Base-by-base conservation (phyloP, 805 yeast species). In the Starmera caribaea region DNA sequence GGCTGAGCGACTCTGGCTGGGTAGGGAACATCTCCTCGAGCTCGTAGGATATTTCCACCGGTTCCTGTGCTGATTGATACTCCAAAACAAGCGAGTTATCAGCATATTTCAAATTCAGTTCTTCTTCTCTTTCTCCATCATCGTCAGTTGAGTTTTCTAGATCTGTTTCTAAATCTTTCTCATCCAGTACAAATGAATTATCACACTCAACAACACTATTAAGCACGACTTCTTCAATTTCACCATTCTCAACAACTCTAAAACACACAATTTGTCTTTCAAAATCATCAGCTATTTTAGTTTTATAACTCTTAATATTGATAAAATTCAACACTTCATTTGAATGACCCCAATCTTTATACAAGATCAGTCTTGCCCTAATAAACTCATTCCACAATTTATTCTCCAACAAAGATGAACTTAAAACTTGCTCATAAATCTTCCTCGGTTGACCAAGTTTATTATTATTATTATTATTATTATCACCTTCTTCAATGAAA, bases 1-100 rank as follows among this genome's bases (percentile, higher is more conserved):
- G 35, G 21, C 38, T 41, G 28, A 54, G 34, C 3, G 50, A 43
- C 30, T 53, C 56, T 4, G 53, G 56, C 34, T 54, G 58, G 8
- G 57, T 46, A 4, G 58, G 58, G 30, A 48, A 54, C 16, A 54
- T 37, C 21, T 54, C 58, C 31, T 50, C 54, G n/a, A 52, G 17
- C 33, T 54, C 58, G 33, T 50, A 49, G 2, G 44, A 50, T 14
- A 51, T 49, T 27, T 53, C 58, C 34, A 34, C 40, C 9, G 14
- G 11, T 12, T 35, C 36, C 14, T 24, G n/a, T 16, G 14, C 8
- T 16, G 21, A 12, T 21, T 12, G 7, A 21, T 29, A n/a, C 16
- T 16, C 29, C 14, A n/a, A 12, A 29, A 29, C 26, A 30, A 31
- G 16, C 26, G 37, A 14, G 7, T 17, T 31, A 16, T 44, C 47